A percentile compares a stretch with the other conserved stretches of the same genome.
These are phyloP conservation scores for Amanita pseudoporphyria DNA, from an alignment of 768 basidiomycete species.

Conservation along the genomic window DNA sequence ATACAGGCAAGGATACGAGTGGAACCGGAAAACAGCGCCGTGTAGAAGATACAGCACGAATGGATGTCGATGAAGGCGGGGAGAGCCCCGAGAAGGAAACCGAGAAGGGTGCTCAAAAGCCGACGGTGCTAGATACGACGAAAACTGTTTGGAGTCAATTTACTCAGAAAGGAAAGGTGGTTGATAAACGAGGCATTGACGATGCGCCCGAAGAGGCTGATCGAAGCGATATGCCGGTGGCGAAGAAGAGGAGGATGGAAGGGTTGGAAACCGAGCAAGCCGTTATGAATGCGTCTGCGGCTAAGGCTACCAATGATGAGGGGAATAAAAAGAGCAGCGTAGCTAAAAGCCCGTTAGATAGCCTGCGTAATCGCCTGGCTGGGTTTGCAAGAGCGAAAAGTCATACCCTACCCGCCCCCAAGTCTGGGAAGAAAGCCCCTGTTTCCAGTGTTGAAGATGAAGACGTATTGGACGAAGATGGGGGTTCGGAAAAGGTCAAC, in stretches of 20 bases:
- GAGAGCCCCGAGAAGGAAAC: constrained; percentile 10
- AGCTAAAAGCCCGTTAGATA: constrained; percentile 12
- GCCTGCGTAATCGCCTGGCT: constrained; percentile 37
- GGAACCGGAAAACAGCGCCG: background rate
- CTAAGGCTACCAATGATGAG: background rate
- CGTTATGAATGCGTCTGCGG: background rate
- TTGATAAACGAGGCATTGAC: background rate
- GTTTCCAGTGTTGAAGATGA: background rate
- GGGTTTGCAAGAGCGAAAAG: constrained; percentile 46
- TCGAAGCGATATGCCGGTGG: background rate
- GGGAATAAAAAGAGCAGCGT: background rate
- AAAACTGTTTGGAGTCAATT: constrained; percentile 33
- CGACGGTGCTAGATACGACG: constrained; percentile 29
- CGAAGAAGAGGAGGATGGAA: constrained; percentile 8
- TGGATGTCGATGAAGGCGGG: constrained; percentile 9
- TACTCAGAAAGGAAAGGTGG: background rate
- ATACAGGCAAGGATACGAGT: no score
- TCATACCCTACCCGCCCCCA: constrained; percentile 14
- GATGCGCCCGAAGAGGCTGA: background rate
- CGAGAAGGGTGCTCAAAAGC: constrained; percentile 15
- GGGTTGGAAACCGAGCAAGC: constrained; percentile 3
- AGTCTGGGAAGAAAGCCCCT: background rate
- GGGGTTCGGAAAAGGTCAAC: background rate
- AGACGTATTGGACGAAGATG: background rate
- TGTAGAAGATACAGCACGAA: background rate